These are phyloP conservation scores for Monosporascus sp. DNA, from an alignment of 2,329 filamentous ascomycete species.

Conservation along the genomic window DNA sequence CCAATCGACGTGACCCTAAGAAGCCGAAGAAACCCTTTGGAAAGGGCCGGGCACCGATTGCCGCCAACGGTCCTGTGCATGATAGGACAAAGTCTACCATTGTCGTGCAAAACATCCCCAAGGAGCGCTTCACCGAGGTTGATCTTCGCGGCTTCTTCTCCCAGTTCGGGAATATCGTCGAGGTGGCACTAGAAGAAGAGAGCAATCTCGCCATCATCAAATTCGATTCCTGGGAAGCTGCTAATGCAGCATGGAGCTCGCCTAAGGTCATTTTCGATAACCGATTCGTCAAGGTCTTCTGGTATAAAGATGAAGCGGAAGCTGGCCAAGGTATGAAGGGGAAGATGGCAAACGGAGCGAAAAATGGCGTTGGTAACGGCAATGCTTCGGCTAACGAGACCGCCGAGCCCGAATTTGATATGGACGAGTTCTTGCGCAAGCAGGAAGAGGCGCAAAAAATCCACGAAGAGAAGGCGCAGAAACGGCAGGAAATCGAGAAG, in stretches of 20 bases:
- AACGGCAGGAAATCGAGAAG: constrained; percentile 58
- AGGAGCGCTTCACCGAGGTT: constrained; percentile 63
- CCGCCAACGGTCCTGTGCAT: constrained; percentile 56
- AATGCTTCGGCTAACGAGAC: constrained; percentile 5
- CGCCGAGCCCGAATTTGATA: constrained; percentile 55
- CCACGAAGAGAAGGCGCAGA: constrained; percentile 60
- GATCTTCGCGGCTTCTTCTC: constrained; percentile 64
- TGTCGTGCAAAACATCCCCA: constrained; percentile 73
- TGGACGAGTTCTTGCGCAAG: constrained; percentile 62
- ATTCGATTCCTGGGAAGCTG: constrained; percentile 60
- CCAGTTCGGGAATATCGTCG: constrained; percentile 62
- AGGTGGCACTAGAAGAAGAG: constrained; percentile 61
- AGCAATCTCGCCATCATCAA: constrained; percentile 66
- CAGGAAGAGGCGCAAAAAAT: constrained; percentile 69
- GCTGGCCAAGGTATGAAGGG: constrained; percentile 21
- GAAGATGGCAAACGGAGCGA: constrained; percentile 23
- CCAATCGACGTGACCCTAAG: constrained; percentile 28
- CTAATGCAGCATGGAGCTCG: constrained; percentile 67
- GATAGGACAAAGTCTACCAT: constrained; percentile 63
- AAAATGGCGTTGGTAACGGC: constrained; percentile 24
- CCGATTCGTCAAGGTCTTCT: constrained; percentile 79
- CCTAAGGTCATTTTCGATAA: constrained; percentile 82
- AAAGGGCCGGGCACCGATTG: constrained; percentile 53
- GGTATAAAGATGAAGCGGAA: constrained; percentile 55
- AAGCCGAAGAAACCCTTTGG: constrained; percentile 26